Percentiles rank a stretch among this genome's conserved stretches.
These are phyloP conservation scores for Aspergillus ochraceus DNA, from an alignment of 2,329 filamentous ascomycete species.

Conservation along the genomic window DNA sequence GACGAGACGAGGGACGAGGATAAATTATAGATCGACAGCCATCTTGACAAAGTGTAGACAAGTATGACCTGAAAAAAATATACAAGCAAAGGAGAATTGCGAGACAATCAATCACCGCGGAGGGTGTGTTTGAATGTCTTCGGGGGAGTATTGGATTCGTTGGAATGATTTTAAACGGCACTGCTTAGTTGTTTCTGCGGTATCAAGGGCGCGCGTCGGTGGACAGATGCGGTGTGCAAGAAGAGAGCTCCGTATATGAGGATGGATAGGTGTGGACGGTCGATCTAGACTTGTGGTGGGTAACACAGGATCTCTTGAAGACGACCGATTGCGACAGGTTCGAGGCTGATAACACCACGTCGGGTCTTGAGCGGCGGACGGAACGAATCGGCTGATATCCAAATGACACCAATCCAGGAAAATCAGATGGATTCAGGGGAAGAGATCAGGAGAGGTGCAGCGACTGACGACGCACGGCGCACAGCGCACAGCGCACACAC, in stretches of 20 bases:
- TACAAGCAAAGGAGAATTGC: slow-evolving; percentile 9
- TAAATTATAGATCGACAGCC: slow-evolving; percentile 34
- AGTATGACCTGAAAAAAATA: slow-evolving; percentile 16
- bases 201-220: neutral
- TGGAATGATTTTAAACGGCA: slow-evolving; percentile 1
- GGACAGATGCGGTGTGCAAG: slow-evolving; percentile 14
- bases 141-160: neutral
- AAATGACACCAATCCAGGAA: neutral
- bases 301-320: slow-evolving; percentile 4
- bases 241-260: neutral
- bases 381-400: slow-evolving; percentile 7
- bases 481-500: slow-evolving; percentile 2
- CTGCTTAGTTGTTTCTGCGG: neutral
- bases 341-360: slow-evolving; percentile 1
- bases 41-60: slow-evolving; percentile 27
- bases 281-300: slow-evolving; percentile 4
- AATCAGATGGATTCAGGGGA: neutral
- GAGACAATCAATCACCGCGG: slow-evolving; percentile 9
- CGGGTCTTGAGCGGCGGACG: slow-evolving; percentile 2
- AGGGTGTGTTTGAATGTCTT: slow-evolving; percentile 8
- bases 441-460: slow-evolving; percentile 9
- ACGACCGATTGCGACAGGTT: neutral
- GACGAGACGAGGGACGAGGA: slow-evolving; percentile 6
- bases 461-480: slow-evolving; percentile 13
- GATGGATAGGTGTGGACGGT: neutral